Evolutionary conservation across 2,329 filamentous ascomycete species (phyloP), one percentile per base, ranked within the genome.

Genomic region (Fusarium ramigenum): DNA sequence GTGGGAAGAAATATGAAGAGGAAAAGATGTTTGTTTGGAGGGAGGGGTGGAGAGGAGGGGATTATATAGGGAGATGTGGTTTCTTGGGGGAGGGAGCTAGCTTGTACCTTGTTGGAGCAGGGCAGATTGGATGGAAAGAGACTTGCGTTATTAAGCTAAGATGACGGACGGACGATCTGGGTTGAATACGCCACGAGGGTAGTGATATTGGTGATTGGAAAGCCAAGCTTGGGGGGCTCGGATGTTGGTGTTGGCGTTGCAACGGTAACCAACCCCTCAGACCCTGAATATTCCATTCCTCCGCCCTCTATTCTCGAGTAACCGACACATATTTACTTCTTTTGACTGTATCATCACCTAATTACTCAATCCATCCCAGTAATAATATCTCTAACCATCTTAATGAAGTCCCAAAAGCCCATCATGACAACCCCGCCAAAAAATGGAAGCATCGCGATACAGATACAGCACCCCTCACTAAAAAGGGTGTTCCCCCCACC

Each of bases 391-490:
- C 14, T n/a, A n/a, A 21, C 9, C 50, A 2, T 39, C 23, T 16
- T 25, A n/a, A 59, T 30, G 9, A 25, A 25, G 11, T 8, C 15
- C 37, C 5, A 3, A 39, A 39, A 21, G 21, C 34, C 23, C 66
- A 66, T 66, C 61, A 57, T 70, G 54, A 62, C 59, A 73, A 70
- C 70, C 66, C 70, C 71, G 50, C 69, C 69, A 72, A 37, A 36
- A 49, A 47, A 46, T 40, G 12, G 67, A 70, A 44, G 21, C 46
- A 47, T 40, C 52, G 21, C 25, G 57, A 60, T 40, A 52, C 30
- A 34, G 37, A 60, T 40, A 52, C 47, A 34, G 30, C 57, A 68
- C 58, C 67, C 61, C 64, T 62, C 68, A 68, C 54, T 54, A 53
- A 37, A 25, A 53, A 32, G 43, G 43, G 32, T 52, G 50, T 54